Evolutionary conservation across 257 asterid species (phyloP).

Genomic region (Striga asiatica): DNA sequence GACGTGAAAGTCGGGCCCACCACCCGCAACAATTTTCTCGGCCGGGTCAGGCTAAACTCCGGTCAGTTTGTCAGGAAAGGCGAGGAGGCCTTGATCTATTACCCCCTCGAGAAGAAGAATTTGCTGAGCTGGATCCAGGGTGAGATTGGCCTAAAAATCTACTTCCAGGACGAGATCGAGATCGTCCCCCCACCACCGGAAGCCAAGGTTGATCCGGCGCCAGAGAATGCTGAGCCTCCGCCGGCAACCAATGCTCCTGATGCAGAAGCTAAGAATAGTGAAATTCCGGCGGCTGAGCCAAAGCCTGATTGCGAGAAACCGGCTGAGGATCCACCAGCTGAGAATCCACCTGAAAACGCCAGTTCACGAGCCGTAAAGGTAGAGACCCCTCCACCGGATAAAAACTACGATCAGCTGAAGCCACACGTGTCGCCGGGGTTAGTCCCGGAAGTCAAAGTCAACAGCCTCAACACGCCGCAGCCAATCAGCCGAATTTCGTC

Average conservation of each 20-base stretch:
- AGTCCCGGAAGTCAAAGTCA: slow-evolving; percentile 31
- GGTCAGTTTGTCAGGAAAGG: slow-evolving; percentile 78
- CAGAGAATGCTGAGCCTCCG: slow-evolving; percentile 19
- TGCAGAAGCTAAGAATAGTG: slow-evolving; percentile 12
- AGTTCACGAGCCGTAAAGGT: no score
- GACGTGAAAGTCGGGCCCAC: slow-evolving; percentile 65
- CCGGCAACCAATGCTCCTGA: slow-evolving; percentile 9
- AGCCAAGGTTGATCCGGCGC: slow-evolving; percentile 26
- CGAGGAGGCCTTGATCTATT: slow-evolving; percentile 75
- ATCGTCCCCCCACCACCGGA: slow-evolving; percentile 38
- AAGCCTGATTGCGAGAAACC: slow-evolving; percentile 18
- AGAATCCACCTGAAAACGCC: no score
- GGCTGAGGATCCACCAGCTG: slow-evolving; percentile 2
- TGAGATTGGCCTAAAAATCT: slow-evolving; percentile 70
- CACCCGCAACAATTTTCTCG: slow-evolving; percentile 62
- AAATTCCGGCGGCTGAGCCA: slow-evolving; percentile 12
- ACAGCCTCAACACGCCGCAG: slow-evolving; percentile 34
- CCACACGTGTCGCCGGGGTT: slow-evolving; percentile 38
- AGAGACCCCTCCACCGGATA: slow-evolving; percentile 11
- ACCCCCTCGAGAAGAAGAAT: slow-evolving; percentile 62
- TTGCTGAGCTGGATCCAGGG: slow-evolving; percentile 66
- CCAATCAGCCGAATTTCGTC: slow-evolving; percentile 71
- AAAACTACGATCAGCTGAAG: slow-evolving; percentile 29
- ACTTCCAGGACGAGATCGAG: slow-evolving; percentile 44
- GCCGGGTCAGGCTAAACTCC: slow-evolving; percentile 50